Evolutionary conservation across 768 basidiomycete genomes (phyloP), one percentile per base, ranked within the genome.

Genomic region (Boletus subparvulus): DNA sequence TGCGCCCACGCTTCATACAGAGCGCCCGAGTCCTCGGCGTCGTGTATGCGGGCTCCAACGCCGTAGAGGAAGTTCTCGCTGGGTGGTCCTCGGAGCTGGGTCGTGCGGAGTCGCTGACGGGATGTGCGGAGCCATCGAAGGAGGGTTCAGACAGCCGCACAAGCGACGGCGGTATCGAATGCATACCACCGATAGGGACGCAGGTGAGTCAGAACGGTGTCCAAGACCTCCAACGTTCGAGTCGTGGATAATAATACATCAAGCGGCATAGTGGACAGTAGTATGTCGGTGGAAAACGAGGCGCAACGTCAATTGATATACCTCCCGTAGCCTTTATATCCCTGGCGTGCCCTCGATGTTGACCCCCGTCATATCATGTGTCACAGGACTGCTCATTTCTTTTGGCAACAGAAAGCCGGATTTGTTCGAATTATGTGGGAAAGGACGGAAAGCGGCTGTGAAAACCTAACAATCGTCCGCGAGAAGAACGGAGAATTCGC

Each of bases 31-130:
- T 59, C 54, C 0, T 26, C 26, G 0, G 60, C 42, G 10, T 39
- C 13, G 14, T 44, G 6, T 28, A 56, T 26, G 16, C 33, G 42
- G 16, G 46, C 54, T 10, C 39, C 45, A 2, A 59, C 50, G 12
- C 65, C 65, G 4, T 54, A 66, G 10, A 63, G 21, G 21, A 66
- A 55, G 32, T 53, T 58, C 24, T 39, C 28, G 14, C 58, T 54
- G 0, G 55, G 54, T 10, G 65, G 65, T 2, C 65, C 65, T 14
- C 45, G 36, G 1, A 66, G 50, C 24, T 12, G 19, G 21, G 41
- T 14, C 21, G 47, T 59, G 45, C 11, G 50, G 17, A 39, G 17
- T 43, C 8, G 48, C 8, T 2, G 77, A 13, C 80, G 8, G 73
- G 75, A 59, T 79, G 54, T 40, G 10, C 52, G 52, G 9, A 52